These are phyloP conservation scores for Kodamaea sagamina DNA, from an alignment of 805 yeast genomes.

Conservation along the genomic window DNA sequence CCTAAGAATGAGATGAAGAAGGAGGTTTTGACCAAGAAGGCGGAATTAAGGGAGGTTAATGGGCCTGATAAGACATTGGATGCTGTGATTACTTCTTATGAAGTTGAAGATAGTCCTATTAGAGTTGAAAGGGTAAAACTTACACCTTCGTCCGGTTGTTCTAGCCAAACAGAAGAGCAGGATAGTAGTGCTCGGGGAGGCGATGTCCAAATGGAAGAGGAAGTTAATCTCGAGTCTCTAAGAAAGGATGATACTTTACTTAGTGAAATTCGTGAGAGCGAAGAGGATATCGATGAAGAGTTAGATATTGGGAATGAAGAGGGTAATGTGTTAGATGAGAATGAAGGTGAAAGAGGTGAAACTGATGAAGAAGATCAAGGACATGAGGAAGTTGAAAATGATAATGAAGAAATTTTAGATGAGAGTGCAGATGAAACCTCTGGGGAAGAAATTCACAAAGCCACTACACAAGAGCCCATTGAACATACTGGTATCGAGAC, in stretches of 20 bases:
- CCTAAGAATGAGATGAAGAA: slow-evolving; percentile 5
- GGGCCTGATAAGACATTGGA: slow-evolving; percentile 4
- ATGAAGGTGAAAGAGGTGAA: slow-evolving; percentile 10
- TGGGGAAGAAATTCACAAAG: not conserved
- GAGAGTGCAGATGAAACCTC: slow-evolving; percentile 8
- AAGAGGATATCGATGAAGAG: too few relatives aligned
- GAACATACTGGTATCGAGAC: not conserved
- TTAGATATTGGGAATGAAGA: too few relatives aligned
- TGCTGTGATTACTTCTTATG: slow-evolving; percentile 5
- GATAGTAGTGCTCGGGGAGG: too few relatives aligned
- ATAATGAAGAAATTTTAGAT: slow-evolving; percentile 8
- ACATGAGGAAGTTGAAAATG: slow-evolving; percentile 6
- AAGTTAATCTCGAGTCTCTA: too few relatives aligned
- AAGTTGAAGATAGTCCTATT: not conserved
- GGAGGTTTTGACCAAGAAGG: not conserved
- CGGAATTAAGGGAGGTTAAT: not conserved
- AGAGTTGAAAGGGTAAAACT: not conserved
- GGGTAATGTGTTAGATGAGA: too few relatives aligned
- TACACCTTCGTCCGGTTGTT: too few relatives aligned
- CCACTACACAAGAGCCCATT: too few relatives aligned
- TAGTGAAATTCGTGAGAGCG: too few relatives aligned
- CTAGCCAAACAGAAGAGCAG: too few relatives aligned
- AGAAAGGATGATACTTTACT: too few relatives aligned
- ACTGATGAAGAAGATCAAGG: slow-evolving; percentile 4
- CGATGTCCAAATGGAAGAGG: too few relatives aligned